Evolutionary conservation across 148 eudicot species (phyloP).

Genomic region (Fagopyrum homotropicum): DNA sequence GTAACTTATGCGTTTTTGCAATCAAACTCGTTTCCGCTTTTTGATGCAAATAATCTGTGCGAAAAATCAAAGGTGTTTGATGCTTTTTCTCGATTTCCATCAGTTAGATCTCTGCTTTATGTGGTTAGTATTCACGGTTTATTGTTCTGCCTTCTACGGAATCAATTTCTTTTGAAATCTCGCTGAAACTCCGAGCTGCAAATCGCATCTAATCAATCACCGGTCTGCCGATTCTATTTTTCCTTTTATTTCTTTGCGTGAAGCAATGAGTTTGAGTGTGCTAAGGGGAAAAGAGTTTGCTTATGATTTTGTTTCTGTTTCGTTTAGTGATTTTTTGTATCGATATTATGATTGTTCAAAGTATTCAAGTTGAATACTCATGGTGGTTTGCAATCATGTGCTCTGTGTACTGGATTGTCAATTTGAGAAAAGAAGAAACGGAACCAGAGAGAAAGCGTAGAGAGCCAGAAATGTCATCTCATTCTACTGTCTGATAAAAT

Average conservation of each 20-base stretch:
- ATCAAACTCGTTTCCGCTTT: neutral
- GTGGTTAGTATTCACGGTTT: neutral
- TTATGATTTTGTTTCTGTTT: neutral
- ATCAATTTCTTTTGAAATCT: neutral
- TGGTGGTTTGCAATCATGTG: neutral
- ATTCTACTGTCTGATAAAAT: neutral
- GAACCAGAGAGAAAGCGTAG: neutral
- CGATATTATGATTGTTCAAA: neutral
- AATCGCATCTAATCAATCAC: neutral
- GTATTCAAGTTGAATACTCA: neutral
- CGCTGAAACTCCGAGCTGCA: neutral
- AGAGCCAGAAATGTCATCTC: neutral
- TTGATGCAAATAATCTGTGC: neutral
- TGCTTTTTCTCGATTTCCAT: neutral
- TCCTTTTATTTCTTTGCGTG: neutral
- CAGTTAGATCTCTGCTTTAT: conserved; percentile 2
- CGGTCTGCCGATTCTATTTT: neutral
- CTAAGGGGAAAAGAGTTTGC: neutral
- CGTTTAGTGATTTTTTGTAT: neutral
- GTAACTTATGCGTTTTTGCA: neutral
- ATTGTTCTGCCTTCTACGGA: neutral
- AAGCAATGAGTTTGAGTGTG: neutral
- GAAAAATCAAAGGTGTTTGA: neutral
- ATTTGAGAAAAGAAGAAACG: neutral
- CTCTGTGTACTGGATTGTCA: neutral